Evolutionary conservation across 768 basidiomycete genomes (phyloP), one percentile per base, ranked within the genome.

Genomic region (Pulveroboletus frians): DNA sequence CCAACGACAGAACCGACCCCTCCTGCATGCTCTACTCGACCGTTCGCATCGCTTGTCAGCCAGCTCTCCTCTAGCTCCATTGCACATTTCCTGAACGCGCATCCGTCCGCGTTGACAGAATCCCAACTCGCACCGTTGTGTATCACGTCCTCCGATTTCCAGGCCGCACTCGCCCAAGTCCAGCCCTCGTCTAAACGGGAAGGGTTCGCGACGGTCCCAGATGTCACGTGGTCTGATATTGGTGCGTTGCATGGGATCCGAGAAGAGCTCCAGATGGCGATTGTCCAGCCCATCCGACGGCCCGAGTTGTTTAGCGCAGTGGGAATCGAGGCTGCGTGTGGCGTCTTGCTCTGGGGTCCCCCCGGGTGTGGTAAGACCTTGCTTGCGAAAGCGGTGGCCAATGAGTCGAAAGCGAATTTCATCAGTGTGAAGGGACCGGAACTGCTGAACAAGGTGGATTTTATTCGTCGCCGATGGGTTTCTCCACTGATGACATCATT

Each of bases 361-460:
- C 95, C 96, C 0, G 96, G 96, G 9, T 98, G 95, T 63, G 96
- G 96, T 5, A 99, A 98, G 71, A 99, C 96, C 0, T 64, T 99
- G 26, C 73, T 99, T n/a, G 96, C 96, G 0, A 98, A 97, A 65
- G 96, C 95, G 0, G 95, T 98, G 5, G 96, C 96, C 9, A 97
- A 93, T 65, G 96, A 97, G 71, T 89, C 85, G 46, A 74, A 81
- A 54, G 96, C 96, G 11, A 98, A 93, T 68, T 98, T 99, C 60
- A 97, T 99, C 62, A 94, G 92, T 60, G 89, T 98, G 43, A 98
- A 98, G 62, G 96, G 96, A 0, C 96, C 96, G 0, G 96, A 99
- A 62, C 63, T 98, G 46, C 72, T 99, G 50, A 99, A 99, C 73
- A 99, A 99, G 80, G 93, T 89, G 49, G 6, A 77, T 59, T 30